Evolutionary conservation across 179 eudicot species (phyloP).

Genomic region (Dionaea muscipula): DNA sequence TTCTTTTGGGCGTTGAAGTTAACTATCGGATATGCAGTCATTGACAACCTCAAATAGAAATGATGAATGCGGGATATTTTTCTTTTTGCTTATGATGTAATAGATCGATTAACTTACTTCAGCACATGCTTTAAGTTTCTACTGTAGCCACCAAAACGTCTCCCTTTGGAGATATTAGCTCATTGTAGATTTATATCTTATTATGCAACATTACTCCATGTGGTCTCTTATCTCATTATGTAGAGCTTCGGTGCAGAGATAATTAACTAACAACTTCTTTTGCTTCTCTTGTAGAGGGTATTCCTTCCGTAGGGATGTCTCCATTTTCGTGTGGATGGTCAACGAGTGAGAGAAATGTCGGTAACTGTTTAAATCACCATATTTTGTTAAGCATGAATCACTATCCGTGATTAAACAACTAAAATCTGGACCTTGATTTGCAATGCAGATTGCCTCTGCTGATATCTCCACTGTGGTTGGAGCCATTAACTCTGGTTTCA

Average conservation of each 20-base stretch:
- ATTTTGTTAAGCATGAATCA: no score
- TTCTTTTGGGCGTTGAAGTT: no score
- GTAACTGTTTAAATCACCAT: slow-evolving; percentile 9
- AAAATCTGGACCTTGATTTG: neutral
- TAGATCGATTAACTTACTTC: neutral
- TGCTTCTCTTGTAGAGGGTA: slow-evolving; percentile 59
- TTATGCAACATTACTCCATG: no score
- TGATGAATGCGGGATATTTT: neutral
- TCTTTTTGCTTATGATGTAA: neutral
- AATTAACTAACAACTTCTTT: neutral
- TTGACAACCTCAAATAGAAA: neutral
- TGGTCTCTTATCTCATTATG: no score
- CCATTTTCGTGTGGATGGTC: slow-evolving; percentile 98
- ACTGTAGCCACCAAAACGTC: no score
- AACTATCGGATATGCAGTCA: no score
- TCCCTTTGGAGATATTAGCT: no score
- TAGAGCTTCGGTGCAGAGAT: no score
- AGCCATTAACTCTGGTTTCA: slow-evolving; percentile 66
- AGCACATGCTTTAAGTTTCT: no score
- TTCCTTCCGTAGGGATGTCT: slow-evolving; percentile 85
- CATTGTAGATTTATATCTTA: no score
- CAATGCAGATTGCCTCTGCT: slow-evolving; percentile 56
- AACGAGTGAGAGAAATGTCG: slow-evolving; percentile 67
- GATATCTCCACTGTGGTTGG: slow-evolving; percentile 45
- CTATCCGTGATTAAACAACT: no score